Base-by-base conservation (phyloP, 805 yeast species). In the Teunomyces kruisii region DNA sequence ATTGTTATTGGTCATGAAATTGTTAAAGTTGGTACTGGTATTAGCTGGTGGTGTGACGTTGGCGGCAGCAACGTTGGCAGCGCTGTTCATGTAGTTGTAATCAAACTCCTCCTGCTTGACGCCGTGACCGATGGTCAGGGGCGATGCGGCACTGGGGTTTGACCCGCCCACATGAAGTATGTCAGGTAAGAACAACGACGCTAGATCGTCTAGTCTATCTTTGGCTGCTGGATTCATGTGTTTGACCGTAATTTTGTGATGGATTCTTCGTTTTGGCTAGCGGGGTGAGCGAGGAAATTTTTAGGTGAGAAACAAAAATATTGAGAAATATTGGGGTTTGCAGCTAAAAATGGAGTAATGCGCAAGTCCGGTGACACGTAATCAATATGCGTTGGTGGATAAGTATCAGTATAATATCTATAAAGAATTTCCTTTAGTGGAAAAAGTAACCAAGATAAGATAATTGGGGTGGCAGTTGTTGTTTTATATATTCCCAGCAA, bases 101-200 rank as follows among this genome's bases (percentile, higher is more conserved):
- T 42, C 49, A 31, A 33, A 47, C 17, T 50, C 53, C 39, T 55
- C 59, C 10, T 49, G 49, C 31, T 51, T 50, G 14, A 47, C 43
- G 15, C 39, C 22, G 33, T 44, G 19, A 12, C 24, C 12, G 32
- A 43, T 35, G 33, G 46, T 19, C 32, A 12, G 31, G 17, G 44
- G 24, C 12, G 33, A 40, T 4, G 39, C 50, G 15, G 39, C 40
- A 32, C 42, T 39, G 19, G 46, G n/a, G 6, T 49, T 42, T 14
- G 46, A 43, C n/a, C 47, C 51, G 26, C 53, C 45, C 26, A 48
- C 58, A 41, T 67, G 68, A 19, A 70, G 56, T 31, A 68, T 62
- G 44, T 70, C 75, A 2, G 74, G 75, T 26, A 72, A 55, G 40
- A 72, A 72, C 35, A 72, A 57, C 32, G 74, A 62, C 38, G 75